phyloP scores from a whole-genome alignment of 2,329 filamentous ascomycete species.

The Fusarium caatingaense region DNA sequence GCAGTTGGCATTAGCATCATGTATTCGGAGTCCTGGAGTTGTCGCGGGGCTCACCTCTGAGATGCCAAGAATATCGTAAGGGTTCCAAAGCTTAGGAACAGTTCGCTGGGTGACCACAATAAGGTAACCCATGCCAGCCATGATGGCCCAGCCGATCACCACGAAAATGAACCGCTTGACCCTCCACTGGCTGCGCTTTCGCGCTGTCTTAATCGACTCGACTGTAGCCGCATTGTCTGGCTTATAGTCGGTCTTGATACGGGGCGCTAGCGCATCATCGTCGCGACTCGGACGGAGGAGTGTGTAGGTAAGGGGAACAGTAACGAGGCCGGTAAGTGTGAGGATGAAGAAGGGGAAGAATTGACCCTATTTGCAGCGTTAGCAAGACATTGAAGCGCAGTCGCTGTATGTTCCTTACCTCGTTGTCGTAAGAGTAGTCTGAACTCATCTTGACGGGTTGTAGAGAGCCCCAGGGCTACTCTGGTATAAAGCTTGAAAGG shows the following conservation, averaged over 20 bases:
- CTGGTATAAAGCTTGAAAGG: conserved; percentile 29
- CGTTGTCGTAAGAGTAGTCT: conserved; percentile 98
- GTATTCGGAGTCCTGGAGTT: not conserved
- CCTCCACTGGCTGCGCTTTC: conserved; percentile 89
- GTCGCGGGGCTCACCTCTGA: conserved; percentile 70
- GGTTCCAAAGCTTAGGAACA: conserved; percentile 88
- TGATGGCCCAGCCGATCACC: conserved; percentile 81
- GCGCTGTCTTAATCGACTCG: conserved; percentile 82
- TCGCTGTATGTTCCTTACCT: conserved; percentile 61
- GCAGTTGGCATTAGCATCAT: conserved; percentile 20
- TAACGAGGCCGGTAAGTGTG: conserved; percentile 87
- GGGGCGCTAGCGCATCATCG: conserved; percentile 81
- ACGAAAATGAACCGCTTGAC: conserved; percentile 85
- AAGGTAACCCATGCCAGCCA: conserved; percentile 92
- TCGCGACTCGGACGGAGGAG: conserved; percentile 82
- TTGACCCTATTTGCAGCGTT: conserved; percentile 72
- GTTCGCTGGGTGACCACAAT: conserved; percentile 82
- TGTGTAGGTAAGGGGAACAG: conserved; percentile 88
- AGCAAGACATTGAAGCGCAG: not conserved
- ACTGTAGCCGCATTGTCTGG: conserved; percentile 87
- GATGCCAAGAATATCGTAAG: conserved; percentile 92
- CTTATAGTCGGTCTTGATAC: conserved; percentile 84
- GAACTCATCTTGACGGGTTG: conserved; percentile 76
- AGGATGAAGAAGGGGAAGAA: conserved; percentile 99
- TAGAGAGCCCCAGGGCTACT: conserved; percentile 52